Percentiles rank a stretch among this genome's conserved stretches.
Evolutionary conservation across 140 eudicot species (phyloP).

Genomic region (Artemisia princeps): DNA sequence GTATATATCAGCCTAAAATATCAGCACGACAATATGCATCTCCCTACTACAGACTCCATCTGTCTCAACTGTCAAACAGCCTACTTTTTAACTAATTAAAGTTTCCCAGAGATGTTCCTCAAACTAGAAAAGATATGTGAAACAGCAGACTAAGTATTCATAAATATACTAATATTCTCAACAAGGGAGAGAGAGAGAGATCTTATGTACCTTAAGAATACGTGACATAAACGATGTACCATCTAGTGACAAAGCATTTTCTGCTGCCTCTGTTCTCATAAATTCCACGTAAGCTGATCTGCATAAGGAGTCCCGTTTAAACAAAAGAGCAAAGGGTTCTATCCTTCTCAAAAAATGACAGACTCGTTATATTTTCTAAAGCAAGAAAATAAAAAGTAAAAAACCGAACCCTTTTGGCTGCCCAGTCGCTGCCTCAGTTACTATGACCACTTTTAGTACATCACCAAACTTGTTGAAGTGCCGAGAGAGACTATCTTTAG

Average conservation of each 20-base stretch:
- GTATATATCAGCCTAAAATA: conserved; percentile 1
- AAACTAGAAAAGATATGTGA: background rate
- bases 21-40: conserved; percentile 16
- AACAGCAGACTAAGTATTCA: background rate
- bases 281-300: conserved; percentile 98
- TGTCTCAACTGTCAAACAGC: conserved; percentile 1
- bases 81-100: background rate
- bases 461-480: conserved; percentile 92
- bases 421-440: conserved; percentile 71
- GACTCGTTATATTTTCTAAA: conserved; percentile 16
- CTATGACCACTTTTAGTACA: conserved; percentile 69
- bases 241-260: conserved; percentile 71
- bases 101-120: background rate
- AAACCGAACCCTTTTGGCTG: conserved; percentile 78
- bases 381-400: conserved; percentile 4
- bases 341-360: conserved; percentile 1
- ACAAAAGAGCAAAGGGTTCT: background rate
- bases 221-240: conserved; percentile 92
- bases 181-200: background rate
- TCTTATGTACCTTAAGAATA: conserved; percentile 59
- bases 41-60: conserved; percentile 4
- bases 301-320: conserved; percentile 27
- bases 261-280: conserved; percentile 71
- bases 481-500: conserved; percentile 77
- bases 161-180: background rate